Conservation (phyloP, 106 monocot genomes). For the Alisma plantagoaquatica region DNA sequence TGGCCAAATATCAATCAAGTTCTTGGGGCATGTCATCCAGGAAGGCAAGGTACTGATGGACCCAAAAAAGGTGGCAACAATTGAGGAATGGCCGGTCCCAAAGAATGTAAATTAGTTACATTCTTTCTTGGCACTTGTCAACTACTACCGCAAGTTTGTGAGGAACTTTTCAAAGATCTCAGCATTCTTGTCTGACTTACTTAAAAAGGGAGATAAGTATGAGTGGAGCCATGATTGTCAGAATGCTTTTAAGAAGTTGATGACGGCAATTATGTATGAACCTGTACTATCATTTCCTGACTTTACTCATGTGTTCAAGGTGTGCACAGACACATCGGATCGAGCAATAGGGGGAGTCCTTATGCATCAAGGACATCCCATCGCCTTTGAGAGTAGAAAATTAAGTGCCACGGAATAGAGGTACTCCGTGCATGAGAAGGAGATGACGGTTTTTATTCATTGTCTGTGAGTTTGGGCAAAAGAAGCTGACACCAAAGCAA, state of each 20-base stretch:
- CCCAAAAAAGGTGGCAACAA: not conserved
- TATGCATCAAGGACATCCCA: not conserved
- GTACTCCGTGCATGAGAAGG: slow-evolving; percentile 1
- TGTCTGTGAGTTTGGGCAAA: not conserved
- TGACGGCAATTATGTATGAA: not conserved
- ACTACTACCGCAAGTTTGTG: slow-evolving; percentile 1
- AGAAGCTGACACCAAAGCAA: not conserved
- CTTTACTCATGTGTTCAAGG: not conserved
- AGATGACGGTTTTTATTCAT: not conserved
- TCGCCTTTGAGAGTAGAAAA: not conserved
- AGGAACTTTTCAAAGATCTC: not conserved
- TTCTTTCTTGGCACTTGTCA: slow-evolving; percentile 1
- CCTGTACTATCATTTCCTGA: not conserved
- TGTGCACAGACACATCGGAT: not conserved
- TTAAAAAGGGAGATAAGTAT: not conserved
- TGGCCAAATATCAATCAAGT: not conserved
- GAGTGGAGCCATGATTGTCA: not conserved
- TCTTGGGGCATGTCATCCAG: not conserved
- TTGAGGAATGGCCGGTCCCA: not conserved
- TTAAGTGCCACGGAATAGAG: not conserved
- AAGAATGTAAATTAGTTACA: not conserved
- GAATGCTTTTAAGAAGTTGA: not conserved
- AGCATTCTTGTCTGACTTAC: not conserved
- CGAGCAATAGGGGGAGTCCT: not conserved
- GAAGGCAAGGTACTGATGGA: not conserved